Percentiles rank a stretch among this genome's conserved stretches.
phyloP scores from a whole-genome alignment of 331 rosid genomes.

The Quercus lobata region DNA sequence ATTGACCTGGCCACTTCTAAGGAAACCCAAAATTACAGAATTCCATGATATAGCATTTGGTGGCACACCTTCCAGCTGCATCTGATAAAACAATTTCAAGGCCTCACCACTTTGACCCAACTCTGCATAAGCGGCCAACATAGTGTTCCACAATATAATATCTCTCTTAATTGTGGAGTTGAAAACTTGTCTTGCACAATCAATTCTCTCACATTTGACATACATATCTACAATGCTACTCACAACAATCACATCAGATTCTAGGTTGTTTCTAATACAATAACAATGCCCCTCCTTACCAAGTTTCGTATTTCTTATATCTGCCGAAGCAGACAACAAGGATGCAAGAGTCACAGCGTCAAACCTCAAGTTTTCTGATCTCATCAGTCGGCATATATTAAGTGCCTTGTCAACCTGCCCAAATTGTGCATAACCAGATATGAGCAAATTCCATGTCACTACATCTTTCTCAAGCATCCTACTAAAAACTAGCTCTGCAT shows the following conservation, averaged over 20 bases:
- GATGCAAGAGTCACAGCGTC: conserved; percentile 70
- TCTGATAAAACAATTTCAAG: conserved; percentile 62
- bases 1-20: conserved; percentile 62
- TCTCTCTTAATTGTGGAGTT: conserved; percentile 33
- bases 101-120: conserved; percentile 69
- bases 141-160: conserved; percentile 74
- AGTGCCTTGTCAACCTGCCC: conserved; percentile 60
- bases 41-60: conserved; percentile 81
- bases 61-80: conserved; percentile 65
- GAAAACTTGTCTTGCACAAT: conserved; percentile 57
- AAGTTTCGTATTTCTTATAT: conserved; percentile 38
- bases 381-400: conserved; percentile 47
- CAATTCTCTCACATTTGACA: conserved; percentile 60
- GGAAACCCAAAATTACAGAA: conserved; percentile 60
- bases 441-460: conserved; percentile 61
- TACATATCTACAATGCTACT: conserved; percentile 69
- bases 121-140: conserved; percentile 74
- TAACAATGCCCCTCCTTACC: conserved; percentile 66
- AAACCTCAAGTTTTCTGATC: conserved; percentile 47
- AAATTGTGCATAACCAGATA: conserved; percentile 54
- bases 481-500: conserved; percentile 53
- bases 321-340: conserved; percentile 55
- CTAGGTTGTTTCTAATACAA: conserved; percentile 65
- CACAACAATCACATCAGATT: conserved; percentile 52
- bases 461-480: conserved; percentile 53